Percentiles rank a stretch among this genome's conserved stretches.
Evolutionary conservation across 306 rosid species (phyloP).

Genomic region (Lathyrus sativus): DNA sequence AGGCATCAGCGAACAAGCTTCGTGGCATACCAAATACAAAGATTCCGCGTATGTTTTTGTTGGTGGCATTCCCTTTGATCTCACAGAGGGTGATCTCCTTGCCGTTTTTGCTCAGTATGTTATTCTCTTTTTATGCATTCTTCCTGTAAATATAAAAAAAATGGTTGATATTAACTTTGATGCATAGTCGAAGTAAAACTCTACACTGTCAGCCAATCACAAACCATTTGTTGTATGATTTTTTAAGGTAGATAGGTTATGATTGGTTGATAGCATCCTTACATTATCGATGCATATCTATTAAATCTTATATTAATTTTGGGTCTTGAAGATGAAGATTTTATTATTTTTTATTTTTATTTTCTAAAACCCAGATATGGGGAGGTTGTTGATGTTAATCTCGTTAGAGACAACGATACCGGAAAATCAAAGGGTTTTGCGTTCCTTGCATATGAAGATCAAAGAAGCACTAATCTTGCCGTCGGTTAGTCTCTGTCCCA

Average conservation of each 20-base stretch:
- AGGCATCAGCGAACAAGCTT: slow-evolving; percentile 77
- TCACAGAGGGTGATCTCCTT: slow-evolving; percentile 93
- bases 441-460: slow-evolving; percentile 89
- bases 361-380: slow-evolving; percentile 59
- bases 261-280: not conserved
- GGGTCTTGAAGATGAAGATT: not conserved
- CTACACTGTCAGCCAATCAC: not conserved
- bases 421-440: slow-evolving; percentile 93
- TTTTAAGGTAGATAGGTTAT: not conserved
- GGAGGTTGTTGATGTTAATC: slow-evolving; percentile 87
- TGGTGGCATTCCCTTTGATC: slow-evolving; percentile 89
- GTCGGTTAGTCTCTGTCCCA: slow-evolving; percentile 61
- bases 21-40: slow-evolving; percentile 89
- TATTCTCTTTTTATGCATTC: not conserved
- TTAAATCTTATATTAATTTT: not conserved
- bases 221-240: not conserved
- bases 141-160: not conserved
- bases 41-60: slow-evolving; percentile 82
- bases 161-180: not conserved
- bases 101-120: slow-evolving; percentile 88
- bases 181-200: not conserved
- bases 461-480: slow-evolving; percentile 85
- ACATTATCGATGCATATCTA: not conserved
- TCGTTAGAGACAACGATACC: slow-evolving; percentile 86
- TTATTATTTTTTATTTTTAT: not conserved